Evolutionary conservation across 1,284 basidiomycete species (phyloP), one percentile per base, ranked within the genome.

Genomic region (Microstroma glucosiphilum): DNA sequence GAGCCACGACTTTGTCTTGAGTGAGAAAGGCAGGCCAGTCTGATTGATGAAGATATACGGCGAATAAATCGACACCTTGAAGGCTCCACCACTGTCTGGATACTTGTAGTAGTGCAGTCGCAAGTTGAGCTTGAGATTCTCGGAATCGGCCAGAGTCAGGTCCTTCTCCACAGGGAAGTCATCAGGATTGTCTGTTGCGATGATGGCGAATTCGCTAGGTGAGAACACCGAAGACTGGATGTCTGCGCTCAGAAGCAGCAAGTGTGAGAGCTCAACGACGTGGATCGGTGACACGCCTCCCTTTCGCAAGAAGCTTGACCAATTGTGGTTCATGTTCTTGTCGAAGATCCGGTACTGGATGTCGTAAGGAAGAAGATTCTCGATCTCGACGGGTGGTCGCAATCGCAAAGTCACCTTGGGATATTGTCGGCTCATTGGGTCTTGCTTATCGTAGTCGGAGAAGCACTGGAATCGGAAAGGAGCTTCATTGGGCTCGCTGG

Each of bases 221-320:
- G 90, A 90, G 83, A 91, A 93, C n/a, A 86, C 90, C 89, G 72
- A 62, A 41, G 72, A 69, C 80, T 97, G 89, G 1, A 96, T 84
- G 57, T 89, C 86, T 37, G 97, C 84, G 70, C 92, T 97, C 42
- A 98, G 84, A n/a, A 98, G 82, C 40, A 98, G 85, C 61, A 98
- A 83, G 80, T 98, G 96, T n/a, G 86, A 86, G 1, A 97, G 82
- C 77, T 97, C 92, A 37, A 97, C 92, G 0, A 93, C 94, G 77
- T 98, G 96, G 46, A 98, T 89, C 9, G 96, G 96, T 85, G 94
- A 96, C 54, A 93, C 83, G 2, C 94, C 96, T 40, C 96, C 96
- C 75, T 90, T 88, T 62, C 94, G 86, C 37, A 98, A 83, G 81
- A 92, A 98, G 76, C 91, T 94, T 71, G 87, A 87, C 72, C 82